Base-by-base conservation (phyloP, 148 eudicot genomes). In the Amaranthus hypochondriacus region DNA sequence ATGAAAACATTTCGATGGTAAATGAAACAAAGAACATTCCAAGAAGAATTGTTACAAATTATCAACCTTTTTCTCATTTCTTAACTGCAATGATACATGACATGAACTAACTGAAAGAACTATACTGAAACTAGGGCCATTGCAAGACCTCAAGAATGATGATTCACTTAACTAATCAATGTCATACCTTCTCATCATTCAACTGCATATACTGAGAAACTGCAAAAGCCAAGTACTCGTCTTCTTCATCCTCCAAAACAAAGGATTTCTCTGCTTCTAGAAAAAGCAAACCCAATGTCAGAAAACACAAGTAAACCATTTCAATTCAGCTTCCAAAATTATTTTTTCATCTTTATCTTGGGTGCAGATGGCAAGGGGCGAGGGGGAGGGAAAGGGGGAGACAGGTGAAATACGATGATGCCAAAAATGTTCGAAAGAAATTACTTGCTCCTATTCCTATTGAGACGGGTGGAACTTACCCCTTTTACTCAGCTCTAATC, bases 241-340 rank as follows among this genome's bases (percentile, higher is more conserved):
- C 97, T 83, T 89, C 93, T 84, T 90, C 96, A 70, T 90, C 97
- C 78, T 87, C 98, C 92, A 87, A 88, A 48, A 77, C 64, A 79
- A 59, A 51, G 54, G 44, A 56, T 76, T 44, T 77, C 75, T 83
- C 88, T 44, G 78, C 72, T 82, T 82, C 96, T 87, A 84, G 64
- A 56, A 79, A 66, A n/a, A n/a, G n/a, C n/a, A n/a, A n/a, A n/a
- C n/a, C n/a, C n/a, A n/a, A n/a, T n/a, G n/a, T n/a, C n/a, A n/a
- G n/a, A n/a, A n/a, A 70, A 43, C 75, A 52, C 44, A 67, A 78
- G 3, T 43, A 62, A 28, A 70, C 62, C 44, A 72, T 43, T 12
- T 51, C 56, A 61, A 60, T 39, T 48, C 66, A 15, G 4, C 47
- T 48, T 54, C 6, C 18, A 28, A 8, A 10, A 9, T 48, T 48